Evolutionary conservation across 2,329 filamentous ascomycete species (phyloP).

Genomic region (Venturia aucupariae): DNA sequence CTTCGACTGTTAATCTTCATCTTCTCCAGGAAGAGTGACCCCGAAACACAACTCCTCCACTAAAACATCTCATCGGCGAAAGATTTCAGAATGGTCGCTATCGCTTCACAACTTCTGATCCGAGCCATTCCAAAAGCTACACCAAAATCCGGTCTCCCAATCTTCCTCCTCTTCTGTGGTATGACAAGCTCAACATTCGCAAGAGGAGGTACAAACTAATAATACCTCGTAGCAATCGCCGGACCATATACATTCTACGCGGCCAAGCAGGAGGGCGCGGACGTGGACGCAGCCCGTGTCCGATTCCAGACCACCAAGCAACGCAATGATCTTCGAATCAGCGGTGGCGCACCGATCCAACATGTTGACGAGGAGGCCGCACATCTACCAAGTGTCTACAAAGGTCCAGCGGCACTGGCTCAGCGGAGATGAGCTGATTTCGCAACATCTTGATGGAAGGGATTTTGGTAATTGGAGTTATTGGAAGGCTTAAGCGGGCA

Average conservation of each 20-base stretch:
- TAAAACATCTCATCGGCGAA: not conserved
- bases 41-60: not conserved
- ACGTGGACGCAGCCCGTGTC: not conserved
- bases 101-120: not conserved
- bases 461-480: not conserved
- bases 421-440: not conserved
- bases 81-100: not conserved
- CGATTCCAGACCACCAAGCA: conserved; percentile 1
- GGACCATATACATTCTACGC: not conserved
- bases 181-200: not conserved
- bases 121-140: not conserved
- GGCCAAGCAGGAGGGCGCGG: not conserved
- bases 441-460: not conserved
- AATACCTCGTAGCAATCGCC: not conserved
- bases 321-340: conserved; percentile 1
- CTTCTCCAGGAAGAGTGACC: not conserved
- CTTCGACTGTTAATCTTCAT: not conserved
- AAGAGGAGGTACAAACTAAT: not conserved
- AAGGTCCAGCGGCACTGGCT: not conserved
- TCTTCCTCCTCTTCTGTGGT: not conserved
- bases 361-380: conserved; percentile 5
- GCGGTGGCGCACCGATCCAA: not conserved
- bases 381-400: not conserved
- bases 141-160: conserved; percentile 1
- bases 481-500: not conserved